Base-by-base conservation (phyloP, 108 stramenopile genomes). In the Cylindrotheca closterium region DNA sequence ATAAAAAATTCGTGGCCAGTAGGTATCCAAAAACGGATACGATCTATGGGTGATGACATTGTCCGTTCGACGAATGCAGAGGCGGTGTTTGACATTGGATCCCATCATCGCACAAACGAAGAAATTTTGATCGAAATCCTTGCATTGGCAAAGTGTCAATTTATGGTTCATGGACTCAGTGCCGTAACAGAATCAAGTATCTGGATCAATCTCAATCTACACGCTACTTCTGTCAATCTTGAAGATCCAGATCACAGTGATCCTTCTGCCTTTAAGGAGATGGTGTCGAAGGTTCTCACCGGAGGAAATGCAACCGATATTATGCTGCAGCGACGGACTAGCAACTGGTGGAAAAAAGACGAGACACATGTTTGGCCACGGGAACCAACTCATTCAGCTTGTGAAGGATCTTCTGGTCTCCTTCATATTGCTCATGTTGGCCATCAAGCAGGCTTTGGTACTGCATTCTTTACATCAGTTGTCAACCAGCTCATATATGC, bases 91-190 rank as follows among this genome's bases (percentile, higher is more conserved):
- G 82, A 83, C 47, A 62, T 76, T 54, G 74, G 51, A 7, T 57
- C 62, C 2, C 81, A 78, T 65, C 79, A 84, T 66, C 72, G 56
- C 2, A 84, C 79, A 25, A 84, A 84, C 55, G 51, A 37, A 17
- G 79, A 80, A 55, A 73, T 70, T 51, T 63, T 84, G 26, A 58
- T 74, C 24, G 83, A 84, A 46, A 76, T 79, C 29, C 19, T 68
- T 26, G 79, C 83, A 12, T 50, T 84, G 70, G 34, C 76, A 26
- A 64, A 80, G 25, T 84, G 83, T 55, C 69, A 74, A 29, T 80
- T 72, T 50, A 60, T 80, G 58, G 46, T 84, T 18, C 83, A 84
- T 55, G 83, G 83, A n/a, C 56, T 77, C 2, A 74, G 73, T 48
- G 79, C 83, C 19, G 61, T 84, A 27, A 75, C 79, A 7, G 83